Base-by-base conservation (phyloP, 345 rosid species). In the Microcos paniculata region DNA sequence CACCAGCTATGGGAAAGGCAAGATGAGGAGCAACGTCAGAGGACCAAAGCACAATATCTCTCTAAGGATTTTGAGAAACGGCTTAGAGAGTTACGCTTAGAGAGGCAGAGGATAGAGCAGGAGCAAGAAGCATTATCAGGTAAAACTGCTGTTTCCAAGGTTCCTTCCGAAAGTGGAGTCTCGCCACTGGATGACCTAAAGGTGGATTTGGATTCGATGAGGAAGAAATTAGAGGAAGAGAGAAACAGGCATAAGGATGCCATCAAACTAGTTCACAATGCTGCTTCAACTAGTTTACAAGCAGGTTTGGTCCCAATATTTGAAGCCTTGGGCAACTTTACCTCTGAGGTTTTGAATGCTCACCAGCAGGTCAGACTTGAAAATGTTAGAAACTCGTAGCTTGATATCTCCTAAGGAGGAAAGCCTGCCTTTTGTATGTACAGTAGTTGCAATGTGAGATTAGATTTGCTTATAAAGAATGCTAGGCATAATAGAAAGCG, bases 141-240 rank as follows among this genome's bases (percentile, higher is more conserved):
- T 77, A 93, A 73, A 81, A 83, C 93, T 9, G 84, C 87, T 10
- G 84, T 85, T 71, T 88, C 92, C 35, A 88, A 84, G 76, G 80
- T 78, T 77, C 75, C 87, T 48, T 84, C 96, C 0, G 92, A 82
- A 53, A 82, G 85, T 21, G 98, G 97, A 33, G 82, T 91, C 70
- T 92, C 98, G 4, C 89, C 84, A 1, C 75, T 92, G 18, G 97
- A 92, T 81, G 97, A 92, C 77, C 79, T 94, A 48, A 91, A 91
- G 82, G 97, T 90, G 77, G 98, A 94, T 83, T 81, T 94, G 88
- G 97, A 92, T 83, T 90, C 90, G 2, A 87, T 94, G 92, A 88
- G 87, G 82, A 88, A 86, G 88, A 94, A 78, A 82, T 51, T 94
- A 80, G 89, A 79, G 76, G 95, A 88, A 78, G 97, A 91, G 81